Evolutionary conservation across 805 yeast species (phyloP), one percentile per base, ranked within the genome.

Genomic region (Saturnispora sekii): DNA sequence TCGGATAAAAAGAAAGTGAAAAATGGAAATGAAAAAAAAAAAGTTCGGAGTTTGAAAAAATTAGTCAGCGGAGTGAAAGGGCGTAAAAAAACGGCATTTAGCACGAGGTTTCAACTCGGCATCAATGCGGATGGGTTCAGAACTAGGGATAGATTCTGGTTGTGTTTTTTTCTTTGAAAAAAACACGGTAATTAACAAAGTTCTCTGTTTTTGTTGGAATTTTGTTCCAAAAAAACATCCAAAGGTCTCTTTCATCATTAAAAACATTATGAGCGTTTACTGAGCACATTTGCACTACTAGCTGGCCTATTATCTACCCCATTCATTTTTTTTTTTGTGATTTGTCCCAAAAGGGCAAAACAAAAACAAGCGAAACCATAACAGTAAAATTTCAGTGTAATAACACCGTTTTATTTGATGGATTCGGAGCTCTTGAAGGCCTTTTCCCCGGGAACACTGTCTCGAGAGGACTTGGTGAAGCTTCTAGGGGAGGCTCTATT

Each of bases 331-430:
- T 21, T 21, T 21, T 5, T 32, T 31, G 12, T 37, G 41, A 43
- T 18, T 35, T 31, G 28, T 26, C 47, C 47, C 31, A 46, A 48
- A 48, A 36, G 36, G 49, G 51, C 34, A 48, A 46, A 40, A 40
- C 8, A 34, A 40, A 46, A 48, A 48, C 49, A 48, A 31, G 11
- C 32, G 17, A 36, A 43, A 28, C 8, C 26, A 21, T 21, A 21
- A 21, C 8, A 21, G 26, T 17, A 21, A 21, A 21, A 21, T 21
- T 21, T 21, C 26, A 21, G 8, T 6, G 8, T 21, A 21, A 21
- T 21, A 21, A 21, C 26, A 21, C 26, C 26, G 26, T 21, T 21
- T 21, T 21, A 21, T 21, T 21, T 8, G 26, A 21, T 21, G 17
- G 11, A 16, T 17, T 21, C 26, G 26, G 26, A 21, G 34, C 28